These are phyloP conservation scores for Galerina marginata DNA, from an alignment of 768 basidiomycete species.

Conservation along the genomic window DNA sequence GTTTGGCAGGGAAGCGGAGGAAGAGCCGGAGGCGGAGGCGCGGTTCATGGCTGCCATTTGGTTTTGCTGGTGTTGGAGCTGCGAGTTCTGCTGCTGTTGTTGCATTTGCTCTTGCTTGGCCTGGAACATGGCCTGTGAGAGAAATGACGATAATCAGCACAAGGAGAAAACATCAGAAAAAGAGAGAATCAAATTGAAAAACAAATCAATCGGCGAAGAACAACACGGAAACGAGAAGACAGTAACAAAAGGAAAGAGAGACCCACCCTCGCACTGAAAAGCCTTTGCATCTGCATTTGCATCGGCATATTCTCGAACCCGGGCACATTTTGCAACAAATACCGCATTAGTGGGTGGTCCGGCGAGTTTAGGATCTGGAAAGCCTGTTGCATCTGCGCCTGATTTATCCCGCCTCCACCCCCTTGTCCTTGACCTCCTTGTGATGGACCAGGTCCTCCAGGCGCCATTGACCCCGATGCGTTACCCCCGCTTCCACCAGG, in stretches of 20 bases:
- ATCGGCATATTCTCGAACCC: conserved; percentile 56
- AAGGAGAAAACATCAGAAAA: background rate
- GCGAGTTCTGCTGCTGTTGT: background rate
- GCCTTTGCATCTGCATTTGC: conserved; percentile 63
- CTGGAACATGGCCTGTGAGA: conserved; percentile 29
- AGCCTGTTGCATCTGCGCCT: conserved; percentile 20
- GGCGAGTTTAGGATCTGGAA: conserved; percentile 59
- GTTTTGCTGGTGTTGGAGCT: conserved; percentile 21
- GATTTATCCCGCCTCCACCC: background rate
- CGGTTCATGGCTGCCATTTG: conserved; percentile 25
- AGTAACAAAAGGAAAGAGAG: conserved; percentile 6
- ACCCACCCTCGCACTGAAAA: conserved; percentile 58
- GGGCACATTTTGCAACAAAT: conserved; percentile 56
- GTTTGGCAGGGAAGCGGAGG: conserved; percentile 17
- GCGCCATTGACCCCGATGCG: background rate
- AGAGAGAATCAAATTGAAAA: background rate
- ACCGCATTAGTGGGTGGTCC: conserved; percentile 61
- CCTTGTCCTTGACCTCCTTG: conserved; percentile 3
- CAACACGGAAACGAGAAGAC: background rate
- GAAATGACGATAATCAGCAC: conserved; percentile 1
- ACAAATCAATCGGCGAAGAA: background rate
- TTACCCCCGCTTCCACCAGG: background rate
- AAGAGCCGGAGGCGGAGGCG: conserved; percentile 12
- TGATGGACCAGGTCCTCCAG: background rate
- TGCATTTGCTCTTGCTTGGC: conserved; percentile 27